phyloP scores from a whole-genome alignment of 176 grass and related monocot genomes.

The Guadua angustifolia region DNA sequence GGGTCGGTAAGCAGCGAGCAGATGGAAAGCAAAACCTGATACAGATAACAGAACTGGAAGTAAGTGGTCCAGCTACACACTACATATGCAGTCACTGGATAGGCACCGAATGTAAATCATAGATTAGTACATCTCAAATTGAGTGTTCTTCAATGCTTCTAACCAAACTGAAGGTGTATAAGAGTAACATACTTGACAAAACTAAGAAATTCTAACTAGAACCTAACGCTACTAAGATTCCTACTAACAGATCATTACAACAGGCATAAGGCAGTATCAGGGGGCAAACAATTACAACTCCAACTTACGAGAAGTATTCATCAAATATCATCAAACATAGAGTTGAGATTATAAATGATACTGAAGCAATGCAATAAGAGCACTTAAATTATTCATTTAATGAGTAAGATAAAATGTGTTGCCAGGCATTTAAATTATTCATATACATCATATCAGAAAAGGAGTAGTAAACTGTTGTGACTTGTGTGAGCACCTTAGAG shows the following conservation, averaged over 20 bases:
- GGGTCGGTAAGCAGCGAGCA: constrained; percentile 72
- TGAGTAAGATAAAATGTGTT: background rate
- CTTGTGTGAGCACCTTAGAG: constrained; percentile 46
- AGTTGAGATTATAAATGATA: background rate
- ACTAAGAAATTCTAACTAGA: background rate
- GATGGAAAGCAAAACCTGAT: constrained; percentile 73
- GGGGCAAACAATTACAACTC: background rate
- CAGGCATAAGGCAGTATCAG: background rate
- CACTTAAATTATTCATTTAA: constrained; percentile 8
- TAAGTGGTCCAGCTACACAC: background rate
- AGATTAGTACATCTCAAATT: background rate
- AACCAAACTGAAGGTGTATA: background rate
- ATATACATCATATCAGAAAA: constrained; percentile 1
- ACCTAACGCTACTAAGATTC: background rate
- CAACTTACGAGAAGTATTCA: background rate
- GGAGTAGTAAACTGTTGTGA: background rate
- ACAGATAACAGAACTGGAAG: background rate
- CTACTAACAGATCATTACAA: background rate
- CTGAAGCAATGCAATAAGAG: background rate
- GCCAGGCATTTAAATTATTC: background rate
- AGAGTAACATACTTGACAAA: background rate
- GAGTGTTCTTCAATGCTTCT: background rate
- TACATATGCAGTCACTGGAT: background rate
- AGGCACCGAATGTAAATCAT: background rate
- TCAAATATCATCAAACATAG: background rate